Conservation (phyloP, 495 filamentous ascomycete genomes). For the Haplographium delicatum region DNA sequence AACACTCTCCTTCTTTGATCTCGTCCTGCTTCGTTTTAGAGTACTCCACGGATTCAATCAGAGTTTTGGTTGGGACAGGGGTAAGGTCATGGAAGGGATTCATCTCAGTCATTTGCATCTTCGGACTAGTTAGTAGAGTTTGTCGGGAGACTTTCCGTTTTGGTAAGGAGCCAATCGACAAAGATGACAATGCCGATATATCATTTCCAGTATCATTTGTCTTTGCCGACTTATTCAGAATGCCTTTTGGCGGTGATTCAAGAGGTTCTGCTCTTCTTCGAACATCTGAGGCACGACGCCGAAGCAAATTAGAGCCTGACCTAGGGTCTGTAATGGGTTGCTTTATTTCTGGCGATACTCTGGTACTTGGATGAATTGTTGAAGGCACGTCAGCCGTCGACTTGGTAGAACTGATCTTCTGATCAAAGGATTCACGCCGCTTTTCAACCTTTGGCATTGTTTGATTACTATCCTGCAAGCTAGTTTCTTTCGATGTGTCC, state of each 20-base stretch:
- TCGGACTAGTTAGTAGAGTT: slow-evolving; percentile 11
- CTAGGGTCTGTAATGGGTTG: not conserved
- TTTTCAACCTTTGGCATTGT: not conserved
- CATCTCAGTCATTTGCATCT: slow-evolving; percentile 3
- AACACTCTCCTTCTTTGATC: not conserved
- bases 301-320: not conserved
- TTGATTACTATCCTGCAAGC: not conserved
- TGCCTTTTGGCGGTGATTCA: slow-evolving; percentile 17
- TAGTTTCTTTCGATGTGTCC: not conserved
- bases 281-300: not conserved
- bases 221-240: slow-evolving; percentile 22
- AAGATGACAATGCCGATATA: slow-evolving; percentile 1
- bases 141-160: slow-evolving; percentile 16
- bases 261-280: slow-evolving; percentile 14
- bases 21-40: not conserved
- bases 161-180: not conserved
- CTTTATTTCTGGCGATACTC: not conserved
- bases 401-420: not conserved
- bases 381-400: not conserved
- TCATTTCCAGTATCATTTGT: slow-evolving; percentile 6
- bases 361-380: not conserved
- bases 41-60: not conserved
- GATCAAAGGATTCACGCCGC: not conserved
- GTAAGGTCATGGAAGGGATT: slow-evolving; percentile 29
- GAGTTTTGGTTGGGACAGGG: slow-evolving; percentile 1